These are phyloP conservation scores for Metroxylon sagu DNA, from an alignment of 176 grass and related monocot genomes.

Conservation along the genomic window DNA sequence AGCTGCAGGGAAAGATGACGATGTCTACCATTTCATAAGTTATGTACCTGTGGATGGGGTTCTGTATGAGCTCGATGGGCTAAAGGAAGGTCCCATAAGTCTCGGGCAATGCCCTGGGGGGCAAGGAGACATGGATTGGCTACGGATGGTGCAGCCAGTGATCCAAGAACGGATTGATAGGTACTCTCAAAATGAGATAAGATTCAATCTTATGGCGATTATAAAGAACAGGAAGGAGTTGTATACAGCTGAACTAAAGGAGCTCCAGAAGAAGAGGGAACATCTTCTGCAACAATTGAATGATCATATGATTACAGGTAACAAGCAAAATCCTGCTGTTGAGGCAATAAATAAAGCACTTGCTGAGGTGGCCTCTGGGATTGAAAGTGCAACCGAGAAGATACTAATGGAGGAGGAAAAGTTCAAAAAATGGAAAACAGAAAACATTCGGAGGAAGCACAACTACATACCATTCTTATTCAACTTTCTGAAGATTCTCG, in stretches of 20 bases:
- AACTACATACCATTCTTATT: conserved; percentile 92
- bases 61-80: conserved; percentile 87
- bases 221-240: conserved; percentile 91
- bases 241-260: conserved; percentile 63
- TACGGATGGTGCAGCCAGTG: conserved; percentile 54
- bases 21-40: conserved; percentile 94
- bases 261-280: conserved; percentile 88
- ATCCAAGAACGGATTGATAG: conserved; percentile 58
- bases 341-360: conserved; percentile 55
- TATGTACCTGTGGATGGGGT: conserved; percentile 80
- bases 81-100: conserved; percentile 82
- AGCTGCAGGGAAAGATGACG: conserved; percentile 59
- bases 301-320: conserved; percentile 21
- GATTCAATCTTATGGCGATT: conserved; percentile 83
- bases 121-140: conserved; percentile 54
- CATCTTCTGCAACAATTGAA: conserved; percentile 60
- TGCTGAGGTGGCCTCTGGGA: conserved; percentile 70
- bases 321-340: conserved; percentile 2
- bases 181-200: conserved; percentile 71
- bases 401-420: conserved; percentile 99
- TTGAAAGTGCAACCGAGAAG: conserved; percentile 81
- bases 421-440: conserved; percentile 89
- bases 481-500: conserved; percentile 93
- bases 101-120: conserved; percentile 67
- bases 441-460: conserved; percentile 94